Conservation (phyloP, 2,329 filamentous ascomycete genomes). For the Sporothrix pseudoabietina region DNA sequence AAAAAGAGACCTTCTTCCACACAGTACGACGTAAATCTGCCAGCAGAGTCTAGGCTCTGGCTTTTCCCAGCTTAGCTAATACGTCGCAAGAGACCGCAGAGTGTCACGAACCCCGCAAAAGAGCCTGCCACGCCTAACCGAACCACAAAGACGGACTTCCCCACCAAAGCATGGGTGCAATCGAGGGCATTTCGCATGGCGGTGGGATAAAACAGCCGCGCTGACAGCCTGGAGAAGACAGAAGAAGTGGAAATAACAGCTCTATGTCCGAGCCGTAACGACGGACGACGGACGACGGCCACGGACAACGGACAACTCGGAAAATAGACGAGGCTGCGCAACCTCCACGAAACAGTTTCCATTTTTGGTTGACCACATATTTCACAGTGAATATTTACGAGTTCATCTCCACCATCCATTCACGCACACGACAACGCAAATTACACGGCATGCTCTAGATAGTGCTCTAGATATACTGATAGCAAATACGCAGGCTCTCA, state of each 20-base stretch:
- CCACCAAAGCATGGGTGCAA: background rate
- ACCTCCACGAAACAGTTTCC: background rate
- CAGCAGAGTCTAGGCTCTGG: background rate
- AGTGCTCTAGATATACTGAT: background rate
- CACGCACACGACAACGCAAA: background rate
- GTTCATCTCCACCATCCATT: background rate
- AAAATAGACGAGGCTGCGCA: background rate
- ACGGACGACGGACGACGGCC: background rate
- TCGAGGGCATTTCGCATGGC: background rate
- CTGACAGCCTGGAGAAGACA: background rate
- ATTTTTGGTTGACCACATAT: background rate
- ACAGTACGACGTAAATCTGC: background rate
- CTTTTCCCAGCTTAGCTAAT: background rate
- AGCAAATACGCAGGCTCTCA: background rate
- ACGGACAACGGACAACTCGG: background rate
- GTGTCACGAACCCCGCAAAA: background rate
- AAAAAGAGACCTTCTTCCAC: background rate
- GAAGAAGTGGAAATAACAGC: background rate
- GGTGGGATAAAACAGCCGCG: conserved; percentile 2
- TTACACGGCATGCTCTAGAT: background rate
- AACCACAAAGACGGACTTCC: conserved; percentile 10
- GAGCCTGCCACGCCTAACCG: background rate
- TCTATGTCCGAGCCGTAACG: background rate
- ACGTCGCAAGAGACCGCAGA: background rate
- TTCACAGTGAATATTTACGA: background rate